Conservation (phyloP, 2,329 filamentous ascomycete species). For the Leptographium lundbergii region DNA sequence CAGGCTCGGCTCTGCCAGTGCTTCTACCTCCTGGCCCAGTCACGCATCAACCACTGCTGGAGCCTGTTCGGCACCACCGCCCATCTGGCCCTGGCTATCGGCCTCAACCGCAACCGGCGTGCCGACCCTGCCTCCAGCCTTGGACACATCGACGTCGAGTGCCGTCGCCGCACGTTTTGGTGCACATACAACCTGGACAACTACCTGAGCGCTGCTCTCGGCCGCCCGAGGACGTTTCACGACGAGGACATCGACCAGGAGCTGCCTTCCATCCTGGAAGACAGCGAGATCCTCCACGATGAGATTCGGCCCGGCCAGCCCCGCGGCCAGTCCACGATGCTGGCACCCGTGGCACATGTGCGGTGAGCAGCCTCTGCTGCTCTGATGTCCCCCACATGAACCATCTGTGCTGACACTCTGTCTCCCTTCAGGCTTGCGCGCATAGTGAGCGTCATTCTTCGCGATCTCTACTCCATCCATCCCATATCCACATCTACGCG, state of each 20-base stretch:
- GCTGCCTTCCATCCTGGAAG: conserved; percentile 24
- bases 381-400: too few relatives aligned
- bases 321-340: conserved; percentile 40
- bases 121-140: conserved; percentile 9
- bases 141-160: conserved; percentile 32
- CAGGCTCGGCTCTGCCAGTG: conserved; percentile 29
- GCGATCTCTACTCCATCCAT: too few relatives aligned
- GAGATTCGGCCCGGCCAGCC: conserved; percentile 30
- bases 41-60: conserved; percentile 35
- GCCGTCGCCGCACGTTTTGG: conserved; percentile 48
- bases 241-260: conserved; percentile 53
- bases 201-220: conserved; percentile 50
- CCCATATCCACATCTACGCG: too few relatives aligned
- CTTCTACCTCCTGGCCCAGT: conserved; percentile 29
- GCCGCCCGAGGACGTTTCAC: conserved; percentile 45
- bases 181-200: conserved; percentile 49
- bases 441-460: too few relatives aligned
- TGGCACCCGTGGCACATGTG: too few relatives aligned
- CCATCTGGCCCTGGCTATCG: conserved; percentile 24
- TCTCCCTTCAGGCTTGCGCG: too few relatives aligned
- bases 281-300: too few relatives aligned
- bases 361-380: too few relatives aligned
- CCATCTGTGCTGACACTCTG: too few relatives aligned
- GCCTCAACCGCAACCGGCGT: conserved; percentile 23
- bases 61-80: conserved; percentile 29